These are phyloP conservation scores for Melanopsichium pennsylvanicum DNA, from an alignment of 1,284 basidiomycete species.

Conservation along the genomic window DNA sequence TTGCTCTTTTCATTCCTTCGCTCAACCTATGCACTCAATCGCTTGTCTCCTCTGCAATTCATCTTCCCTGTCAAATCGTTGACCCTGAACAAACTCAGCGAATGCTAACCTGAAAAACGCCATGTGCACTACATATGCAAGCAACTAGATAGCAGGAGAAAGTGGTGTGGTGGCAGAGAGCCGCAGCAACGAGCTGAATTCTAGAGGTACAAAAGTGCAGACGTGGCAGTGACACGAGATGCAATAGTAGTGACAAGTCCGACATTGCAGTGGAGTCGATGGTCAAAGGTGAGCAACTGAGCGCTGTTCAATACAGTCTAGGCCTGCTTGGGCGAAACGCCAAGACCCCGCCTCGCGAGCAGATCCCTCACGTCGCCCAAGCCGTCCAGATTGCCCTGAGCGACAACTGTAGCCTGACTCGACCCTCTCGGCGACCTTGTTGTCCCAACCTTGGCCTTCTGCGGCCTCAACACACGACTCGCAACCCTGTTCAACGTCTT, in stretches of 20 bases:
- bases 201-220: background rate
- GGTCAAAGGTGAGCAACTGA: too few species aligned
- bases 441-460: conserved; percentile 25
- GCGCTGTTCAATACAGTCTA: too few species aligned
- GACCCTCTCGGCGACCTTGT: conserved; percentile 25
- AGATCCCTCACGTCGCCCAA: conserved; percentile 57
- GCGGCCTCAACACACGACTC: conserved; percentile 72
- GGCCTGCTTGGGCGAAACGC: conserved; percentile 38
- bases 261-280: too few species aligned
- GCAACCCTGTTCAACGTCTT: conserved; percentile 79
- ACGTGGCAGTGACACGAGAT: background rate
- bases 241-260: background rate
- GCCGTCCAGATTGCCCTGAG: conserved; percentile 56
- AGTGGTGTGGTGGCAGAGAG: conserved; percentile 3
- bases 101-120: too few species aligned
- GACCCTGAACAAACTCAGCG: too few species aligned
- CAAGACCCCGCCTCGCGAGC: conserved; percentile 53
- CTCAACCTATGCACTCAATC: too few species aligned
- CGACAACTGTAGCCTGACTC: conserved; percentile 59
- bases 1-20: too few species aligned
- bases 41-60: too few species aligned
- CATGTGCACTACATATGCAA: too few species aligned
- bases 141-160: background rate
- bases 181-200: background rate
- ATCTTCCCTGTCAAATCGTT: too few species aligned